Percentiles rank a stretch among this genome's conserved stretches.
phyloP scores from a whole-genome alignment of 169 alveolate genomes.

The Pseudocohnilembus persalinus region DNA sequence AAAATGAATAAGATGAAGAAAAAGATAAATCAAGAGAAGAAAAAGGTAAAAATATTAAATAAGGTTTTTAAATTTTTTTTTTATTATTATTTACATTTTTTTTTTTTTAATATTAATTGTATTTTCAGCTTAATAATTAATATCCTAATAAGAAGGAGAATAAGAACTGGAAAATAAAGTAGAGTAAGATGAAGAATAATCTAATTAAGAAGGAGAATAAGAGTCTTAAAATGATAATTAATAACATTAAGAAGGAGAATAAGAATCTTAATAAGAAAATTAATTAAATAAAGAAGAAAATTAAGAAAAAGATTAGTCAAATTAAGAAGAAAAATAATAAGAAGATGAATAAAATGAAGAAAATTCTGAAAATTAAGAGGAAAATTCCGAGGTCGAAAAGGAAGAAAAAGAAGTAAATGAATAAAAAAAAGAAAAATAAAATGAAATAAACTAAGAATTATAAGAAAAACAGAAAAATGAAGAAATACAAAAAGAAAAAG shows the following conservation, averaged over 20 bases:
- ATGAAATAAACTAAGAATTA: conserved; percentile 1
- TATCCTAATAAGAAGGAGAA: background rate
- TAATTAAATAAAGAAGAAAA: background rate
- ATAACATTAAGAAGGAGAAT: background rate
- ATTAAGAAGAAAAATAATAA: background rate
- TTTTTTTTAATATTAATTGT: too few species aligned
- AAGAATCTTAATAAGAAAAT: background rate
- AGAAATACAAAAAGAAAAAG: conserved; percentile 2
- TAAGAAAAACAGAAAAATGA: conserved; percentile 11
- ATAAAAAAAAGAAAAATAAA: background rate
- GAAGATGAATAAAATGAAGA: background rate
- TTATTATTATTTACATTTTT: too few species aligned
- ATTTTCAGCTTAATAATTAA: too few species aligned
- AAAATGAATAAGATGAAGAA: too few species aligned
- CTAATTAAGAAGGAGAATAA: background rate
- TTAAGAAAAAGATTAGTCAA: background rate
- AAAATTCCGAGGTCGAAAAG: background rate
- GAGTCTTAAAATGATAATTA: background rate
- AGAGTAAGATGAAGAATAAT: background rate
- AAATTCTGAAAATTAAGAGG: background rate
- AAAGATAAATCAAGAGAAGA: too few species aligned
- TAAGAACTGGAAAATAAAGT: background rate
- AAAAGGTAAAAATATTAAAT: too few species aligned
- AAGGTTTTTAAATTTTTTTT: too few species aligned
- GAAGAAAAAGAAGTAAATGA: background rate